Percentiles rank a stretch among this genome's conserved stretches.
These are phyloP conservation scores for Corniculantispora saksenae DNA, from an alignment of 2,329 filamentous ascomycete genomes.

Conservation along the genomic window DNA sequence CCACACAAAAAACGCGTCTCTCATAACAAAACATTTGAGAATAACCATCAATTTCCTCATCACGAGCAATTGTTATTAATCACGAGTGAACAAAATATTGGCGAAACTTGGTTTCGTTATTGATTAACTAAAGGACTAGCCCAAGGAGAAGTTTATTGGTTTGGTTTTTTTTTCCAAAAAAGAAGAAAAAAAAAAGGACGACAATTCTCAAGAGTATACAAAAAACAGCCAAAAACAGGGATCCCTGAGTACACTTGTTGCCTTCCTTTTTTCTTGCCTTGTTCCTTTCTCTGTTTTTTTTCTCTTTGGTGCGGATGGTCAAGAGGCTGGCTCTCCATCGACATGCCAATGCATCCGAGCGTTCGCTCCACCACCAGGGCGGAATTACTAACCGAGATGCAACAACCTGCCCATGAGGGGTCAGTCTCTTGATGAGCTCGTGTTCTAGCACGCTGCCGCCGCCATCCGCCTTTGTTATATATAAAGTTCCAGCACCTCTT, in stretches of 20 bases:
- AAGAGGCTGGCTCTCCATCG: neutral
- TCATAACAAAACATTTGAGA: too few relatives aligned
- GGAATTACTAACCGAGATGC: neutral
- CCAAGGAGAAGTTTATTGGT: slow-evolving; percentile 17
- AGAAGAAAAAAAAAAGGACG: neutral
- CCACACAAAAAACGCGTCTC: too few relatives aligned
- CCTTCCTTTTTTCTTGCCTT: slow-evolving; percentile 7
- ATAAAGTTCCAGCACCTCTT: slow-evolving; percentile 12
- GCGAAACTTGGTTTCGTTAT: slow-evolving; percentile 17
- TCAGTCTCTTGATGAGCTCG: slow-evolving; percentile 3
- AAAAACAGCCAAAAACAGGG: slow-evolving; percentile 14
- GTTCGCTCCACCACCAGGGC: slow-evolving; percentile 16
- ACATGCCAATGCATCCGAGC: neutral
- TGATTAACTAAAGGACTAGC: slow-evolving; percentile 17
- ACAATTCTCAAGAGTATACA: slow-evolving; percentile 6
- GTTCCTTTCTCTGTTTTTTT: slow-evolving; percentile 10
- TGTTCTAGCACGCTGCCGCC: neutral
- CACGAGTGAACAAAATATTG: neutral
- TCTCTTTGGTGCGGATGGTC: slow-evolving; percentile 18
- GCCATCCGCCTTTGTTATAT: slow-evolving; percentile 12
- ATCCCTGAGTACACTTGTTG: slow-evolving; percentile 2
- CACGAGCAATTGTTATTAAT: too few relatives aligned
- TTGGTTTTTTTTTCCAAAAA: neutral
- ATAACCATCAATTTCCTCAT: too few relatives aligned
- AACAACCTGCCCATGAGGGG: neutral